Percentiles rank a stretch among this genome's conserved stretches.
These are phyloP conservation scores for Fusarium camptoceras DNA, from an alignment of 2,329 filamentous ascomycete species.

Conservation along the genomic window DNA sequence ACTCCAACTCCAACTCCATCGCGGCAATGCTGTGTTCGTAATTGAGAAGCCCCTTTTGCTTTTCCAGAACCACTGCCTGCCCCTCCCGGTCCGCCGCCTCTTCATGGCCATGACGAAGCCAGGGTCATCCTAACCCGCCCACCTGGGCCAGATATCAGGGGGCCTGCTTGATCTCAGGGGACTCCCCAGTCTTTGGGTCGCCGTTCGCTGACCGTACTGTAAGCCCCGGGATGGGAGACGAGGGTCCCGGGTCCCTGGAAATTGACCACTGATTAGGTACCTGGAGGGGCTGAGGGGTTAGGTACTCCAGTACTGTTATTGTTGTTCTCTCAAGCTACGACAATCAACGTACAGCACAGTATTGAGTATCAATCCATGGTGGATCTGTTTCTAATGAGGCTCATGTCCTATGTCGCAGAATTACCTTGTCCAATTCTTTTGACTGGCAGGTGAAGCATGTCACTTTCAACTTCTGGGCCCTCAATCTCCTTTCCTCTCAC, in stretches of 20 bases:
- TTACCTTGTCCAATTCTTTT: neutral
- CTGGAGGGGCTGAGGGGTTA: conserved; percentile 24
- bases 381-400: conserved; percentile 19
- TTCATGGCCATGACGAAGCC: conserved; percentile 19
- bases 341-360: neutral
- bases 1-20: neutral
- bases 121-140: conserved; percentile 45
- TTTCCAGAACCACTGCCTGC: conserved; percentile 33
- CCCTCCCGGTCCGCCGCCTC: conserved; percentile 29
- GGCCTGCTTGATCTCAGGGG: conserved; percentile 38
- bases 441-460: conserved; percentile 17
- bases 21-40: neutral
- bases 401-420: conserved; percentile 14
- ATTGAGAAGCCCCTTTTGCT: conserved; percentile 41
- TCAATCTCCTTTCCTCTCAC: conserved; percentile 18
- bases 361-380: conserved; percentile 7
- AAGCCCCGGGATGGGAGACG: conserved; percentile 18
- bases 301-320: neutral
- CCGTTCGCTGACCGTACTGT: conserved; percentile 27
- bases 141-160: conserved; percentile 35
- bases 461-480: conserved; percentile 5
- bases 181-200: conserved; percentile 38
- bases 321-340: neutral
- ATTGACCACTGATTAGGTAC: conserved; percentile 33
- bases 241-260: conserved; percentile 44